phyloP scores from a whole-genome alignment of 305 asterid species.

The Solanum hybrid region DNA sequence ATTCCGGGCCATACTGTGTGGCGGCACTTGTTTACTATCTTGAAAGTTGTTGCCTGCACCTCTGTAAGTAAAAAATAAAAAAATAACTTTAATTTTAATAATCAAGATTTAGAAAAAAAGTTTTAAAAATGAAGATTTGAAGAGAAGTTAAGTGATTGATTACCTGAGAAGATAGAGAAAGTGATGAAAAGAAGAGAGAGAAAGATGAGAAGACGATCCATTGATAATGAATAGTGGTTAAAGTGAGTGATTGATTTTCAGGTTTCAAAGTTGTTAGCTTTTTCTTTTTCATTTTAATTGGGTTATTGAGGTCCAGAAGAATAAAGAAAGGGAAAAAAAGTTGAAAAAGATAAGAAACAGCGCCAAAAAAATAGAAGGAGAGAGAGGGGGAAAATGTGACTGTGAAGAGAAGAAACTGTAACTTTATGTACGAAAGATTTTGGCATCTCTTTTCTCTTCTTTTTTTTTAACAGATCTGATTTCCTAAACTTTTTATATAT shows the following conservation, averaged over 20 bases:
- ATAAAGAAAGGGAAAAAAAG: neutral
- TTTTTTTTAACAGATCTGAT: neutral
- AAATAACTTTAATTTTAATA: neutral
- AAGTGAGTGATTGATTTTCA: neutral
- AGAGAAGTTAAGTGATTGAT: neutral
- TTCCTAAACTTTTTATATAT: neutral
- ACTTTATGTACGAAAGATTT: neutral
- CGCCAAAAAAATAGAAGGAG: neutral
- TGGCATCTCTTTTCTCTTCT: neutral
- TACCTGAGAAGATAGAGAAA: constrained; percentile 44
- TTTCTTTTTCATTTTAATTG: neutral
- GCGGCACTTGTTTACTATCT: constrained; percentile 78
- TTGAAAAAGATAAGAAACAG: neutral
- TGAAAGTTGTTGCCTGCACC: constrained; percentile 65
- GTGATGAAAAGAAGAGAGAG: constrained; percentile 31
- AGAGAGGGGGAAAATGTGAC: neutral
- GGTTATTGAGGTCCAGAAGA: neutral
- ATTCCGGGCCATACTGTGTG: constrained; percentile 89
- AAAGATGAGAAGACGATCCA: constrained; percentile 29
- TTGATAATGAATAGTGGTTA: constrained; percentile 1
- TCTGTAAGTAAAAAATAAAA: constrained; percentile 17
- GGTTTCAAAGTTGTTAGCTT: neutral
- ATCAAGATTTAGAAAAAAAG: neutral
- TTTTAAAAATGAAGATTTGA: neutral
- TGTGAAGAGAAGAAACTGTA: neutral